Conservation (phyloP, 768 basidiomycete species). For the Lactifluus hygrophoroides region DNA sequence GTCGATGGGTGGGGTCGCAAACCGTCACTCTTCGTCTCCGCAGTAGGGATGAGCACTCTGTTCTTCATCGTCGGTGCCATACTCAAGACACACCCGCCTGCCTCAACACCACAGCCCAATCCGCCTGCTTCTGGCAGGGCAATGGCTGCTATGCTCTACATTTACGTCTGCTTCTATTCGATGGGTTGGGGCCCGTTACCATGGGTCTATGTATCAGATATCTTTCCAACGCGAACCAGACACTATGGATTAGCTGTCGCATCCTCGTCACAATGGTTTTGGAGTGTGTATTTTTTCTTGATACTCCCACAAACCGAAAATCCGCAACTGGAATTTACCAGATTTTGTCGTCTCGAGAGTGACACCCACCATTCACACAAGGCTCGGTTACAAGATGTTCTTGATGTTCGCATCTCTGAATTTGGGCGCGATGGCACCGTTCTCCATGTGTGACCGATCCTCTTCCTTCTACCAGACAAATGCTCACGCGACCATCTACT, state of each 20-base stretch:
- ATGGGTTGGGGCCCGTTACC: constrained; percentile 79
- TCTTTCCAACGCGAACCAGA: constrained; percentile 79
- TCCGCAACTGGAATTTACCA: constrained; percentile 20
- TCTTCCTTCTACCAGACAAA: neutral
- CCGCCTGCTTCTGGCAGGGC: constrained; percentile 50
- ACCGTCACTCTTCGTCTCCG: constrained; percentile 61
- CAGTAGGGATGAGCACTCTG: constrained; percentile 66
- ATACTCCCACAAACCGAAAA: neutral
- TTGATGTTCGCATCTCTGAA: constrained; percentile 72
- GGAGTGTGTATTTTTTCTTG: constrained; percentile 42
- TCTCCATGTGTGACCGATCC: constrained; percentile 43
- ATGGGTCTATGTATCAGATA: constrained; percentile 61
- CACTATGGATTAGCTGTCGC: constrained; percentile 73
- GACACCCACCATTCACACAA: constrained; percentile 53
- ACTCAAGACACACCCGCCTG: constrained; percentile 67
- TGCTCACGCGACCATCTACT: constrained; percentile 12
- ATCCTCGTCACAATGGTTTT: constrained; percentile 76
- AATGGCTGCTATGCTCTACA: constrained; percentile 82
- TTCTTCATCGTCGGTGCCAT: constrained; percentile 84
- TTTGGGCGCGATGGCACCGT: constrained; percentile 57
- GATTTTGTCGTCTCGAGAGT: constrained; percentile 68
- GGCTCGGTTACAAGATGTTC: constrained; percentile 67
- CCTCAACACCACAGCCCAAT: constrained; percentile 25
- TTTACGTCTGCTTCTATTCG: constrained; percentile 83
- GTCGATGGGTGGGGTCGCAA: constrained; percentile 65